Conservation (phyloP, 2,329 filamentous ascomycete genomes). For the Scedosporium apiospermum region DNA sequence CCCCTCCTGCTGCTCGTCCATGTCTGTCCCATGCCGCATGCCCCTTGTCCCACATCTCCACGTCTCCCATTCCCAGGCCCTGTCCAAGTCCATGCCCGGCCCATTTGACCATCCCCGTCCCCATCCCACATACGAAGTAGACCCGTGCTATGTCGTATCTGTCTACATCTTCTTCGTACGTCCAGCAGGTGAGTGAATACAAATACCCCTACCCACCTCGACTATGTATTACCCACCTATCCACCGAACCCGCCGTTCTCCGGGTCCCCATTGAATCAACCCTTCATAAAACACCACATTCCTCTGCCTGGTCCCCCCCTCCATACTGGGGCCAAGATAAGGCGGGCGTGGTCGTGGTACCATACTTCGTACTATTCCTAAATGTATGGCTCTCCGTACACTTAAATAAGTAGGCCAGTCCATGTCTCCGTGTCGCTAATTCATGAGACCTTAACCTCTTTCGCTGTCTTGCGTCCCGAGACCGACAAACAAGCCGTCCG, state of each 20-base stretch:
- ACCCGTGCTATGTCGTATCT: too few relatives aligned
- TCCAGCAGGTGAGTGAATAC: too few relatives aligned
- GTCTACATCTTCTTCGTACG: too few relatives aligned
- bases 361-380: neutral
- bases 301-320: too few relatives aligned
- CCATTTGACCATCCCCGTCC: neutral
- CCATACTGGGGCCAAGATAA: neutral
- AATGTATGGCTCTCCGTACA: constrained; percentile 4
- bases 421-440: constrained; percentile 1
- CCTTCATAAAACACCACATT: too few relatives aligned
- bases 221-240: neutral
- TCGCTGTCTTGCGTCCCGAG: constrained; percentile 5
- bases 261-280: neutral
- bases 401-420: constrained; percentile 1
- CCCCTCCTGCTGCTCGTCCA: too few relatives aligned
- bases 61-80: neutral
- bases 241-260: neutral
- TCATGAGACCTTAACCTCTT: constrained; percentile 7
- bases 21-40: too few relatives aligned
- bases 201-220: neutral
- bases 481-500: constrained; percentile 5
- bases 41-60: too few relatives aligned
- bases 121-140: neutral
- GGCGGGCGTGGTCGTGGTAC: constrained; percentile 4
- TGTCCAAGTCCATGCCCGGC: neutral